Evolutionary conservation across 148 eudicot genomes (phyloP), one percentile per base, ranked within the genome.

Genomic region (Dysphania ambrosioides): DNA sequence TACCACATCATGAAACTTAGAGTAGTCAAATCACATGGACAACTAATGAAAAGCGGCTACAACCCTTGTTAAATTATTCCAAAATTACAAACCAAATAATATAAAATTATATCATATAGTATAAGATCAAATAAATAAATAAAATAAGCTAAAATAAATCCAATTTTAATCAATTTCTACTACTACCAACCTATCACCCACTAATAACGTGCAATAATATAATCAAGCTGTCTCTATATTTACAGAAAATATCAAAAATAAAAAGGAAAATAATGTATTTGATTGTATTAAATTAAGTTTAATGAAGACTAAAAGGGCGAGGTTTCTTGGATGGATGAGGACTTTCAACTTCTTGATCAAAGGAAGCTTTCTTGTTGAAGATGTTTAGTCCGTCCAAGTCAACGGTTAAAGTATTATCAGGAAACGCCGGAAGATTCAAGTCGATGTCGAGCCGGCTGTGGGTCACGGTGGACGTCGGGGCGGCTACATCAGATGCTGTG

Each of bases 291-390:
- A 73, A 49, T 21, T 6, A 55, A 8, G n/a, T n/a, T 23, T 21
- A 19, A 73, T 35, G 44, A 56, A 36, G 68, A 9, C 66, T 64
- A 6, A 77, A 79, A 13, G 86, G 76, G 38, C 86, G 85, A 70
- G 82, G 83, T 71, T 84, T 81, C 85, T 86, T 90, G 4, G 55
- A 62, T 16, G 96, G 87, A 12, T 80, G 72, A 8, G 89, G 91
- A 53, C 96, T 91, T 72, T 88, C 89, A 56, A 80, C 90, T 69
- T 90, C 96, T 51, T 88, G 86, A 9, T 90, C 95, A 29, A 77
- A 79, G 32, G 55, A 11, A 16, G 64, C 27, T n/a, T 65, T 1
- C 7, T 69, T n/a, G n/a, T 69, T 74, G 77, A 76, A 79, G 77
- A 77, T 72, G n/a, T n/a, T n/a, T n/a, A 42, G 38, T 5, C 49